Evolutionary conservation across 179 eudicot genomes (phyloP), one percentile per base, ranked within the genome.

Genomic region (Nepenthes alata): DNA sequence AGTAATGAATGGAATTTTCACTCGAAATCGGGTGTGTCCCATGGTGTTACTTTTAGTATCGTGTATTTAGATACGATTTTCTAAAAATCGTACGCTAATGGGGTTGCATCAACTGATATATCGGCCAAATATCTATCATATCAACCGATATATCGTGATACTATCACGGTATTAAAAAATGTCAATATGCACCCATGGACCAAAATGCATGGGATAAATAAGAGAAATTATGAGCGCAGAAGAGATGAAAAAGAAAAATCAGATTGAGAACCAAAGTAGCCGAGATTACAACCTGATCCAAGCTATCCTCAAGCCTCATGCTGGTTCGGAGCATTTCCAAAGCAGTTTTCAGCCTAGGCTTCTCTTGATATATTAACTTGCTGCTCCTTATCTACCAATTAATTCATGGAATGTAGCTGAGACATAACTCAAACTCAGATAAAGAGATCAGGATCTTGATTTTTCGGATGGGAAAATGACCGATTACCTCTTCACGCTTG

Each of bases 271-370:
- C n/a, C n/a, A 10, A 50, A 50, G 15, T 6, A 13, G 53, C 53
- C 8, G 13, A 1, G 14, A 47, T 16, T 35, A 35, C 47, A n/a
- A 93, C 97, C 97, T 93, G 81, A 55, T 62, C 60, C 68, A 93
- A 82, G 75, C 83, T 87, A 45, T 80, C 83, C 68, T 93, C 98
- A 0, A 93, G 94, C 65, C 64, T 72, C 66, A 85, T 85, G 84
- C 98, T 93, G 45, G 97, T 82, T 78, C 98, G 75, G 51, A 93
- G 88, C 97, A 93, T 85, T 73, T 93, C 98, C 34, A 89, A 81
- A 15, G 97, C 98, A 34, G 98, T 93, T 73, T 90, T 93, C 60
- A 93, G 70, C 67, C 98, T 68, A 5, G 98, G 98, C 73, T 85
- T 93, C 74, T 79, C 80, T 73, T 93, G 96, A 70, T 93, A 93